Evolutionary conservation across 2,329 filamentous ascomycete genomes (phyloP), one percentile per base, ranked within the genome.

Genomic region (Botrytis cinerea): DNA sequence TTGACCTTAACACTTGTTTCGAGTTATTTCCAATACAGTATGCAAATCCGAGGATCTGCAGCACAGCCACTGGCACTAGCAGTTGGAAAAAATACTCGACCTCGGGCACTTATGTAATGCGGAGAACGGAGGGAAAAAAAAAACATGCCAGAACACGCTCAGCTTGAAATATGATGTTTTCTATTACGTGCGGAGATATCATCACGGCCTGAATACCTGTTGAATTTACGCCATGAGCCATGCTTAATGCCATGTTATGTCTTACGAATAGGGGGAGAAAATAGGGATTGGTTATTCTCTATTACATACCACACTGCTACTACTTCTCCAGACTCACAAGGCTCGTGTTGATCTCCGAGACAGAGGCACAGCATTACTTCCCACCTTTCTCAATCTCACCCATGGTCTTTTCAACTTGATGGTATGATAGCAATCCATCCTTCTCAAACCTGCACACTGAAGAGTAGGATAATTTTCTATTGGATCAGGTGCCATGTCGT

Each of bases 311-410:
- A 51, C 38, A 43, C 40, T 12, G 28, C 60, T 40, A 54, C 43
- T 59, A 72, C 61, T 66, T 46, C 61, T 72, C 62, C 70, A 72
- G 61, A 68, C 28, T 66, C 51, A 68, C 70, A 67, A 68, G 70
- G 51, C 62, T 72, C 62, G 70, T 72, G 70, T 60, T 25, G 38
- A 38, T 68, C 62, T 72, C 68, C 48, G 61, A 72, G 67, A 67
- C 60, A 18, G 46, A 54, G 35, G 35, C 45, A 45, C 70, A 68
- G 35, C 16, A 61, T 25, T 60, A 32, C 67, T 32, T 28, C 12
- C 38, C n/a, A 66, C 20, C n/a, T 25, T 54, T 66, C 40, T 32
- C 38, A 35, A 46, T 59, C 20, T 59, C 60, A n/a, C 61, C 51
- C 40, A 48, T 67, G 46, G 35, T 38, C 61, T 72, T 22, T 68